Evolutionary conservation across 192 early-diverging fungal genomes (phyloP), one percentile per base, ranked within the genome.

Genomic region (Coemansia sp.): DNA sequence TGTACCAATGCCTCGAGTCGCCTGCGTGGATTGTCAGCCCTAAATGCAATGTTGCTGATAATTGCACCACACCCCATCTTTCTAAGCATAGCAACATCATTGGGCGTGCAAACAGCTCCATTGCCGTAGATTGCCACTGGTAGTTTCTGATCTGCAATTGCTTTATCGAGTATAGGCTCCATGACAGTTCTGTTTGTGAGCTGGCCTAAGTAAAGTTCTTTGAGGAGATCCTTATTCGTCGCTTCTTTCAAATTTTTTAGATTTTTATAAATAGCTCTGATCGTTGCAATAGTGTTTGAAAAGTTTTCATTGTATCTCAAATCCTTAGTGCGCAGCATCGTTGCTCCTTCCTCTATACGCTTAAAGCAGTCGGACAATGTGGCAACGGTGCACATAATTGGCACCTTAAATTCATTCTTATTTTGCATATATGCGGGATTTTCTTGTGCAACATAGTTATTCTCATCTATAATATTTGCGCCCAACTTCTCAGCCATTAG

Each of bases 281-380:
- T 54, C 8, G 10, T 27, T 54, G 52, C 3, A 18, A 54, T 24
- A 5, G 24, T 54, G 24, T 54, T 3, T 18, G 52, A 24, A 54
- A 54, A 54, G 52, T 13, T 27, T 54, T 27, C 22, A 54, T 93
- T 93, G 42, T 12, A 16, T 16, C 13, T 13, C 43, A 93, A 92
- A 67, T 94, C 95, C 86, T 94, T 96, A 64, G 93, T 97, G 67
- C 94, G 89, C 84, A 97, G 94, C 93, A 97, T 94, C 66, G 93
- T 88, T 61, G 95, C 94, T 76, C 94, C 95, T 78, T 97, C 95
- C 68, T 86, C 86, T 77, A 96, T 92, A 61, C 94, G 88, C 66
- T 92, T 85, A 66, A 97, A 86, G 51, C 94, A 94, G 75, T 97
- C 95, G 66, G 92, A 91, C 20, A 97, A 80, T 86, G 95, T 96